Base-by-base conservation (phyloP, 306 rosid genomes). In the Senna tora region DNA sequence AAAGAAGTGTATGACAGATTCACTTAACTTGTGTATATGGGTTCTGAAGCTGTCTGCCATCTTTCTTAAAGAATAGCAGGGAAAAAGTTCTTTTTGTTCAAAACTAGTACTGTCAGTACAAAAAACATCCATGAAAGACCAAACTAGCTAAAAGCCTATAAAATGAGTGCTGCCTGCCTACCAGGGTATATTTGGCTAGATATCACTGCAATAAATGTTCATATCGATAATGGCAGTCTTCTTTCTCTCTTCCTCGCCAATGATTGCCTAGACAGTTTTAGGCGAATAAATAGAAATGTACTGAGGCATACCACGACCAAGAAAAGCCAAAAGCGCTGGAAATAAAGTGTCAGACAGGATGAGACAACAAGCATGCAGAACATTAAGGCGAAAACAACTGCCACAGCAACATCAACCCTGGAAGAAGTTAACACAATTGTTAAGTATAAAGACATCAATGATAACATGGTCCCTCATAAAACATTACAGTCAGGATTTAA, bases 341-440 rank as follows among this genome's bases (percentile, higher is more conserved):
- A 66, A 54, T 82, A 82, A 45, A 82, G 86, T 69, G 81, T 60
- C 38, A 65, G 20, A 47, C 59, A 64, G 55, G 86, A 67, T 43
- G 47, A 49, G n/a, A 79, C 16, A 19, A 73, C 53, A 66, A 82
- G 79, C 65, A 75, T 9, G 69, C 60, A 66, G 53, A 82, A 66
- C 62, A 60, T 47, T 46, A 79, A 22, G 45, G 79, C 75, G 5
- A 78, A 71, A 72, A 63, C 19, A 62, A 78, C 46, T 61, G 86
- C 86, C 65, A 78, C 86, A 59, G 60, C 67, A 75, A 75, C 83
- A 82, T 82, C 86, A 75, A 50, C 76, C 83, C 86, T 79, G 86
- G 76, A 83, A 71, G 42, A 58, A 25, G 60, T 25, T 6, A 66
- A 65, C 61, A 41, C 56, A 78, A 52, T 8, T 65, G 75, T 75